Base-by-base conservation (phyloP, 2,329 filamentous ascomycete species). In the Alternaria dauci region DNA sequence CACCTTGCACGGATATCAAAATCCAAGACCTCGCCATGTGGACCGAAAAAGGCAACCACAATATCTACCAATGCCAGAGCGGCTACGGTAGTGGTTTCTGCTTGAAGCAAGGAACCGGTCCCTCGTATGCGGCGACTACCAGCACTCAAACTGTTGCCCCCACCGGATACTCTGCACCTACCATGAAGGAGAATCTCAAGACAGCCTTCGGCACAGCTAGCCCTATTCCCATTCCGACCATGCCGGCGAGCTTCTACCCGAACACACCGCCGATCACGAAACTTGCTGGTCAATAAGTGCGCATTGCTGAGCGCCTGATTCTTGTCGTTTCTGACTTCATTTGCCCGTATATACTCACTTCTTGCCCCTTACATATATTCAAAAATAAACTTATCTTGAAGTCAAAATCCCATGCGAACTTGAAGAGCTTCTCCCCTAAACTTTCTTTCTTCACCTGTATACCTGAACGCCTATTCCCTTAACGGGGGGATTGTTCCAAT, bases 11-110 rank as follows among this genome's bases (percentile, higher is more conserved):
- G 3, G 81, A 82, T 54, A 80, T 87, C 62, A 80, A 75, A 16
- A 80, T 87, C 59, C 74, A 76, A 4, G 81, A 86, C 68, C 82
- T 87, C 62, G 75, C 79, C 34, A 85, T 88, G 73, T 84, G 83
- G 82, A 85, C 83, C 6, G 83, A 85, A 55, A 64, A 73, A 0
- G 82, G 82, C n/a, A 71, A 51, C 57, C 71, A 69, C 55, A 77
- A 81, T 59, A 72, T 70, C 16, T 82, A 86, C 67, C 69, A 71
- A 23, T 87, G 85, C 74, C 72, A 79, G 36, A 84, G 79, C 61
- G 84, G 81, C 1, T 86, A 83, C 61, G 82, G 83, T 5, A 69
- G 69, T 3, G 82, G 84, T 4, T 80, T 76, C 18, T 86, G 85
- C 66, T 69, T 86, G 43, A 77, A 81, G 63, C 60, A 64, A 20